Evolutionary conservation across 169 alveolate genomes (phyloP).

Genomic region (Theileria orientalis): DNA sequence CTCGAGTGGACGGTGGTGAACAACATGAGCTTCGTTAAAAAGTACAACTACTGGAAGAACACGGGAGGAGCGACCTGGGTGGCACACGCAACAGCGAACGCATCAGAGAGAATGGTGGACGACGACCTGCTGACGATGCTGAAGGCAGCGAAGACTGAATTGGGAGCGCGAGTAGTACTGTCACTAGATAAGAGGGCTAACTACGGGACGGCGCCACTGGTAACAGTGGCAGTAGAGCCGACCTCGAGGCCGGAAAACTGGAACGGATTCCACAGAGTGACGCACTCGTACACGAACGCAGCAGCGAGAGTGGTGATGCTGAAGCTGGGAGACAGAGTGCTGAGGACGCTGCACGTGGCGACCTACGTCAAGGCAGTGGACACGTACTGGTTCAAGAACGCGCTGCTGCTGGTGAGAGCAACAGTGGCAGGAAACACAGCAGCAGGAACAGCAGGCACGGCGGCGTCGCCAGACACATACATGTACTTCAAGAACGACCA

Average conservation of each 20-base stretch:
- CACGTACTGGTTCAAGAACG: background rate
- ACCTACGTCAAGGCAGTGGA: background rate
- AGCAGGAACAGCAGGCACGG: background rate
- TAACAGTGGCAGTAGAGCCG: background rate
- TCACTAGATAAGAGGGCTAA: background rate
- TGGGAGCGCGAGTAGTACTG: background rate
- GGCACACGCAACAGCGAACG: background rate
- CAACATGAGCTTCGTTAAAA: background rate
- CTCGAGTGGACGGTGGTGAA: constrained; percentile 7
- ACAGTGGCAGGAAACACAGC: background rate
- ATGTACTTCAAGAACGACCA: constrained; percentile 1
- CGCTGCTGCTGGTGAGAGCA: background rate
- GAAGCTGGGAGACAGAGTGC: background rate
- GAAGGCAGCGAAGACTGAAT: background rate
- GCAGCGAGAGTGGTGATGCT: background rate
- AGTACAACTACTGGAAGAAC: background rate
- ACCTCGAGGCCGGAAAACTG: background rate
- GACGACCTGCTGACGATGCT: background rate
- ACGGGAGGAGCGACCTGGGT: background rate
- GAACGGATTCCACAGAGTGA: constrained; percentile 4
- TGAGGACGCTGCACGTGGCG: background rate
- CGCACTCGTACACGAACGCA: background rate
- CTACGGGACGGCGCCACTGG: background rate
- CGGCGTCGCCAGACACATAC: background rate
- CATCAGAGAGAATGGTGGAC: background rate